A percentile compares a stretch with the other conserved stretches of the same genome.
These are phyloP conservation scores for Lachancea waltii DNA, from an alignment of 805 yeast genomes.

Conservation along the genomic window DNA sequence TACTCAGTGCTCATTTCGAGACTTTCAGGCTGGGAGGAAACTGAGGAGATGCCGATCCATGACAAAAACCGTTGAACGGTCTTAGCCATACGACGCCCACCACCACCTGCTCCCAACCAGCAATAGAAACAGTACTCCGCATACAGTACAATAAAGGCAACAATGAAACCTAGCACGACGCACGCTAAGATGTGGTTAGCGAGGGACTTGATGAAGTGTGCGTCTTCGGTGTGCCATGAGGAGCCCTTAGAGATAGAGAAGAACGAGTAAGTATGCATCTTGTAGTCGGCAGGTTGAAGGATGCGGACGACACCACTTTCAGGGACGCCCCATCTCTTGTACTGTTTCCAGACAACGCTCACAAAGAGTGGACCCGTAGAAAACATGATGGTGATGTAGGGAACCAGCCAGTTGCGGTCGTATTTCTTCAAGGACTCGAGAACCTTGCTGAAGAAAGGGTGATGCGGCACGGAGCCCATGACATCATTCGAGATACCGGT, in stretches of 20 bases:
- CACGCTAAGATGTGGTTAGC: constrained; percentile 70
- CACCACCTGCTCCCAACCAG: constrained; percentile 31
- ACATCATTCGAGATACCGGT: constrained; percentile 91
- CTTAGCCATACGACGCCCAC: constrained; percentile 8
- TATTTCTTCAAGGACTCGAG: constrained; percentile 56
- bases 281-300: constrained; percentile 68
- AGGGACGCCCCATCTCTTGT: constrained; percentile 71
- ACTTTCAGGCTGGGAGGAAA: background rate
- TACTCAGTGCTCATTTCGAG: constrained; percentile 10
- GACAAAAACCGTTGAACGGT: constrained; percentile 2
- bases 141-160: constrained; percentile 44
- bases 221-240: constrained; percentile 90
- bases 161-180: constrained; percentile 59
- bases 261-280: constrained; percentile 52
- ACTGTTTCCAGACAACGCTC: constrained; percentile 81
- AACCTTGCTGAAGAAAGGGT: constrained; percentile 74
- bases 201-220: constrained; percentile 64
- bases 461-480: constrained; percentile 82
- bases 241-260: constrained; percentile 77
- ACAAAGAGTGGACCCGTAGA: constrained; percentile 88
- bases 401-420: constrained; percentile 73
- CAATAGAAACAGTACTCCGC: constrained; percentile 43
- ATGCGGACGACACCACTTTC: constrained; percentile 61
- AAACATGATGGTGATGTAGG: constrained; percentile 87
- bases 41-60: constrained; percentile 6